Conservation (phyloP, 768 basidiomycete genomes). For the Russula vinacea region DNA sequence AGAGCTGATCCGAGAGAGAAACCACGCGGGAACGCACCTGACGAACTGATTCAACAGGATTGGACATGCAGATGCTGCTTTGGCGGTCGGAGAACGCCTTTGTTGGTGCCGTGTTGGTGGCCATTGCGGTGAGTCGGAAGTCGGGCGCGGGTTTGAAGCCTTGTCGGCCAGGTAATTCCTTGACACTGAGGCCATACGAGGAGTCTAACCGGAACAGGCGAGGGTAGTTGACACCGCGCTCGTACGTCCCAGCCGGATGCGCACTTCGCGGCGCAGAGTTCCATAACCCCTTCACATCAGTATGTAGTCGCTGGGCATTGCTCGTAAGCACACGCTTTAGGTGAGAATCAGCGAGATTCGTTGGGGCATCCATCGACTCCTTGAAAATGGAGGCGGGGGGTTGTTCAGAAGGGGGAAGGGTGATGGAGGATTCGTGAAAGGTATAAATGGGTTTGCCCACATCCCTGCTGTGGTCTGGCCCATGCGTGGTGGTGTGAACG, state of each 20-base stretch:
- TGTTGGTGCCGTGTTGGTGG: not conserved
- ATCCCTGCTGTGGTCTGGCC: slow-evolving; percentile 7
- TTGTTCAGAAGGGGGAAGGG: slow-evolving; percentile 2
- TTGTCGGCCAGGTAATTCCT: slow-evolving; percentile 8
- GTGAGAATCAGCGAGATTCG: slow-evolving; percentile 13
- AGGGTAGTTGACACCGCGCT: slow-evolving; percentile 19
- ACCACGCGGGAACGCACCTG: slow-evolving; percentile 10
- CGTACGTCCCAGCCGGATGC: slow-evolving; percentile 22
- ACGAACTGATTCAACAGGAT: slow-evolving; percentile 13
- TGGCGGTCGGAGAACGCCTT: slow-evolving; percentile 14
- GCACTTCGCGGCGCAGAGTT: slow-evolving; percentile 27
- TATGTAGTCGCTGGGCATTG: slow-evolving; percentile 21
- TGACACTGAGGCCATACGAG: slow-evolving; percentile 9
- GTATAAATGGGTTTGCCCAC: slow-evolving; percentile 18
- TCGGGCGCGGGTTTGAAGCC: slow-evolving; percentile 10
- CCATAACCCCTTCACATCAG: slow-evolving; percentile 25
- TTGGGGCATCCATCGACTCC: slow-evolving; percentile 16
- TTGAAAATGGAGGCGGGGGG: slow-evolving; percentile 8
- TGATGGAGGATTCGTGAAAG: slow-evolving; percentile 1
- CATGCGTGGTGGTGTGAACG: slow-evolving; percentile 10
- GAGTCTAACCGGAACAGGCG: slow-evolving; percentile 24
- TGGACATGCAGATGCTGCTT: slow-evolving; percentile 5
- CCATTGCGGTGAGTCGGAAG: slow-evolving; percentile 5
- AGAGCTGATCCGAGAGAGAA: not conserved
- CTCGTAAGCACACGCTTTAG: slow-evolving; percentile 18